Percentiles rank a stretch among this genome's conserved stretches.
These are phyloP conservation scores for Colletotrichum sidae DNA, from an alignment of 2,329 filamentous ascomycete genomes.

Conservation along the genomic window DNA sequence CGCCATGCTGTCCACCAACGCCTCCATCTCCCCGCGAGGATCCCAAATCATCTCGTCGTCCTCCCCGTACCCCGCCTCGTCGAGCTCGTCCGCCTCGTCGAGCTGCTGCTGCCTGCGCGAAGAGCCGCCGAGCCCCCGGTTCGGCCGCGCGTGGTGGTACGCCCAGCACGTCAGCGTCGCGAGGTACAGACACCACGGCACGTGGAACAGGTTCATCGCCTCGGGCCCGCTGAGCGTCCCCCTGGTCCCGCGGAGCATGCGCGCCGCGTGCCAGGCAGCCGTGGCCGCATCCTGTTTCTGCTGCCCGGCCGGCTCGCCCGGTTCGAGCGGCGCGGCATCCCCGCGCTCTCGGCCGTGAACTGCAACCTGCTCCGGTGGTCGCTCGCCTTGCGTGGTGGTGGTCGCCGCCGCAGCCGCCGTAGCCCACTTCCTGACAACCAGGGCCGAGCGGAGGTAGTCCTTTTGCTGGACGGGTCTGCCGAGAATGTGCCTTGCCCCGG, in stretches of 20 bases:
- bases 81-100: slow-evolving; percentile 29
- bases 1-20: slow-evolving; percentile 53
- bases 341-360: too few species aligned
- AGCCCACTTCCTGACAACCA: slow-evolving; percentile 63
- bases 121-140: background rate
- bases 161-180: slow-evolving; percentile 69
- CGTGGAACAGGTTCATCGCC: slow-evolving; percentile 67
- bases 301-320: too few species aligned
- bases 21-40: slow-evolving; percentile 60
- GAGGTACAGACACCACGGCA: slow-evolving; percentile 72
- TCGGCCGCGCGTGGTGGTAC: slow-evolving; percentile 59
- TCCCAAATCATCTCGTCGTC: slow-evolving; percentile 64
- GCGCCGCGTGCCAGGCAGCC: slow-evolving; percentile 65
- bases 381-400: background rate
- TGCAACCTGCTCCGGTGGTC: too few species aligned
- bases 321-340: too few species aligned
- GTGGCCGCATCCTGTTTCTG: slow-evolving; percentile 48
- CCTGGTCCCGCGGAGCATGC: slow-evolving; percentile 62
- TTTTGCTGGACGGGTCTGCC: slow-evolving; percentile 62
- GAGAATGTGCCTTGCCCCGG: slow-evolving; percentile 69
- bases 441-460: slow-evolving; percentile 63
- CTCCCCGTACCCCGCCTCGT: slow-evolving; percentile 40
- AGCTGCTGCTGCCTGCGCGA: slow-evolving; percentile 22
- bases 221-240: slow-evolving; percentile 62
- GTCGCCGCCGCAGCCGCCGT: slow-evolving; percentile 32